Evolutionary conservation across 768 basidiomycete species (phyloP).

Genomic region (Flagelloscypha sp.): DNA sequence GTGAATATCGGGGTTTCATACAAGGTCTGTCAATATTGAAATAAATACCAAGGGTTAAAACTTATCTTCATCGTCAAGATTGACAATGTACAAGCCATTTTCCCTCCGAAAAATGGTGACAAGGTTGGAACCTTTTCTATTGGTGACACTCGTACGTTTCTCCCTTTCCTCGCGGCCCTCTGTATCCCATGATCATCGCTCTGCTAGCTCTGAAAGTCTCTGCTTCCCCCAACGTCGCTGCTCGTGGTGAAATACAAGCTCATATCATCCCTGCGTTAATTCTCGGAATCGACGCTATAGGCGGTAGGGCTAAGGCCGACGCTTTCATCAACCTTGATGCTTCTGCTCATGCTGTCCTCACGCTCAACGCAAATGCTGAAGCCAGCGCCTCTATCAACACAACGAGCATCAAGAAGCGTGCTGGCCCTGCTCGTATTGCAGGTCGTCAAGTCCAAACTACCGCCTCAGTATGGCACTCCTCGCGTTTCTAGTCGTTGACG

Average conservation of each 20-base stretch:
- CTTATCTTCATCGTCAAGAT: too few relatives aligned
- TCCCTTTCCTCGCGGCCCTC: too few relatives aligned
- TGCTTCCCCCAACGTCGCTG: conserved; percentile 29
- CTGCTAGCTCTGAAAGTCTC: conserved; percentile 33
- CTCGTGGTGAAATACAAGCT: conserved; percentile 33
- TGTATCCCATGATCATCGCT: too few relatives aligned
- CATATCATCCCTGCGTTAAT: conserved; percentile 43
- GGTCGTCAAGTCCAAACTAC: too few relatives aligned
- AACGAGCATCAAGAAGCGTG: too few relatives aligned
- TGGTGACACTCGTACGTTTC: conserved; percentile 34
- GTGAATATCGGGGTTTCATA: conserved; percentile 36
- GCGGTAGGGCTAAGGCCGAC: conserved; percentile 11
- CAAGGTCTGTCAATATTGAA: too few relatives aligned
- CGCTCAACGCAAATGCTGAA: conserved; percentile 8
- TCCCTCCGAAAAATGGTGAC: conserved; percentile 28
- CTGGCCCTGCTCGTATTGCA: too few relatives aligned
- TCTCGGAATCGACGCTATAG: conserved; percentile 35
- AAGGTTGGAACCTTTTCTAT: conserved; percentile 23
- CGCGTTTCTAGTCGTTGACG: too few relatives aligned
- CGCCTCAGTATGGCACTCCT: too few relatives aligned
- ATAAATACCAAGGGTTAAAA: too few relatives aligned
- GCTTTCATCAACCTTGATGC: conserved; percentile 20
- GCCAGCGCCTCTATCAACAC: conserved; percentile 30
- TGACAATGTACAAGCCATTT: conserved; percentile 30
- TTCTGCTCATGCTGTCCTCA: conserved; percentile 18